Evolutionary conservation across 805 yeast genomes (phyloP).

Genomic region (Monosporozyma siamensis): DNA sequence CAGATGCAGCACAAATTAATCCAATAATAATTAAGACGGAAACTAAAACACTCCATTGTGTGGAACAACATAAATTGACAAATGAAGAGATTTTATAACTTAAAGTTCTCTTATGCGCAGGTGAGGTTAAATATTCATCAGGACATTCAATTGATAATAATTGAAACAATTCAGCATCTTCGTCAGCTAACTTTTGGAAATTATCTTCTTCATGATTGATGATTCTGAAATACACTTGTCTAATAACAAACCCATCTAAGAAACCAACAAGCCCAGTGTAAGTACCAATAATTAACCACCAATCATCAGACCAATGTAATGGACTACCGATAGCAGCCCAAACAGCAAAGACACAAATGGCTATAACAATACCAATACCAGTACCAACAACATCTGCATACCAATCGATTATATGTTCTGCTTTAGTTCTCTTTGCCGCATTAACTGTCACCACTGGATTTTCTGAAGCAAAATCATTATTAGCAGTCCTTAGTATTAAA

Average conservation of each 20-base stretch:
- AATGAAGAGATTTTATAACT: constrained; percentile 16
- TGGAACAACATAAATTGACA: constrained; percentile 29
- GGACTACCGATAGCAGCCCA: constrained; percentile 34
- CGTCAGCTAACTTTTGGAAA: constrained; percentile 24
- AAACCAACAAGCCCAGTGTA: constrained; percentile 39
- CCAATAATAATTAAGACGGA: constrained; percentile 26
- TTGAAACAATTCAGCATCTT: constrained; percentile 29
- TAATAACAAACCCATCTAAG: constrained; percentile 35
- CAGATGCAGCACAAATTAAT: constrained; percentile 29
- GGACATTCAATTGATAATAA: constrained; percentile 21
- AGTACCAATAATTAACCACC: constrained; percentile 42
- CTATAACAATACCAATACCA: constrained; percentile 33
- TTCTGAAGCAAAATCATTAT: constrained; percentile 16
- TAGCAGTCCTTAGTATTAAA: constrained; percentile 13
- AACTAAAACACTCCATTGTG: constrained; percentile 26
- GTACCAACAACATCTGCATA: constrained; percentile 38
- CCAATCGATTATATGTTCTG: constrained; percentile 26
- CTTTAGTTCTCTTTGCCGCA: constrained; percentile 12
- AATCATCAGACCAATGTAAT: constrained; percentile 32
- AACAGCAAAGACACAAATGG: constrained; percentile 27
- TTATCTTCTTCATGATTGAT: constrained; percentile 20
- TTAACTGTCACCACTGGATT: constrained; percentile 21
- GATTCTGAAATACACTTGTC: constrained; percentile 32
- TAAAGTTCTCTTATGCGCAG: constrained; percentile 10
- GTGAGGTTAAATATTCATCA: constrained; percentile 11